Evolutionary conservation across 768 basidiomycete genomes (phyloP), one percentile per base, ranked within the genome.

Genomic region (Leccinum aurantiacum): DNA sequence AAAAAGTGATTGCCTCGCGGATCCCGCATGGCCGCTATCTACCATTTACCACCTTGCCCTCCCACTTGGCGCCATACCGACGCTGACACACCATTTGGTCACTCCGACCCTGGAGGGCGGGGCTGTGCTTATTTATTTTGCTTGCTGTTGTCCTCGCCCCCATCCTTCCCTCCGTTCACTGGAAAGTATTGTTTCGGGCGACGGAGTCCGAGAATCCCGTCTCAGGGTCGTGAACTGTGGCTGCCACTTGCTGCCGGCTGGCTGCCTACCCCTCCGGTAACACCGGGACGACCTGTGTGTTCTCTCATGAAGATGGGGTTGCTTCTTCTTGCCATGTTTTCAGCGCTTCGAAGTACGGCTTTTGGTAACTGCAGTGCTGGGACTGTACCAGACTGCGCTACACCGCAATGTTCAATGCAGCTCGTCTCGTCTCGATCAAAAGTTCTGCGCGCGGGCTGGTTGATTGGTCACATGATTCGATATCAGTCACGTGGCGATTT

Each of bases 11-110:
- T 60, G 70, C 70, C 70, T 71, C 65, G 69, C 69, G 70, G 69
- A 64, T 55, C 60, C 61, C 64, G 69, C 70, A 67, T 71, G 70
- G 70, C 58, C 61, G 14, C 22, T 65, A 63, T 66, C 61, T 68
- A 33, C 25, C 17, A 24, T 15, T 49, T 17, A 24, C 24, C 44
- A 14, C 15, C 15, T 49, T 49, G 6, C 37, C 25, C 41, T 35
- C 44, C 27, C 44, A 10, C 11, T 46, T 9, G 61, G 63, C 65
- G 61, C 60, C 64, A 60, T 38, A 53, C 63, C 67, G 69, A 69
- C 65, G 53, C 35, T 49, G 14, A 29, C 44, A 19, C 19, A 46
- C 41, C 11, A 44, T 44, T 46, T 46, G 10, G 44, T 46, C 44
- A 46, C 19, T 46, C 44, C 19, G 19, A 50, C 41, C 58, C 53